Conservation (phyloP, 345 rosid species). For the Acer saccharum region DNA sequence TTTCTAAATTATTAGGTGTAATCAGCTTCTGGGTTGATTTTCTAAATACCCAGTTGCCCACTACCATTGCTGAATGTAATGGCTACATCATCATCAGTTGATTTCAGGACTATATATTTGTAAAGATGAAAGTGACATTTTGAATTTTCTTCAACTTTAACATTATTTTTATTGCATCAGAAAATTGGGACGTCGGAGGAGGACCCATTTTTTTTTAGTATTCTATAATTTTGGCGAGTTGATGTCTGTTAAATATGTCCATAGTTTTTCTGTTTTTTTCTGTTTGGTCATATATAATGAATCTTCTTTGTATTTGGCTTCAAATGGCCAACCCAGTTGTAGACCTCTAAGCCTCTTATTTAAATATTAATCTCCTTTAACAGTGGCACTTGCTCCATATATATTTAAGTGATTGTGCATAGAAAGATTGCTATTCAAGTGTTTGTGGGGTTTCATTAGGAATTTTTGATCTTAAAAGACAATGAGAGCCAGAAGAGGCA, state of each 20-base stretch:
- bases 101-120: conserved; percentile 19
- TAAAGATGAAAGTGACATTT: conserved; percentile 42
- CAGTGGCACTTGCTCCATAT: conserved; percentile 26
- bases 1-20: conserved; percentile 4
- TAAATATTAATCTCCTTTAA: conserved; percentile 39
- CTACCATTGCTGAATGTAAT: conserved; percentile 41
- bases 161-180: conserved; percentile 18
- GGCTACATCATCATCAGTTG: conserved; percentile 36
- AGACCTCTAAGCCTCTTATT: conserved; percentile 26
- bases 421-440: conserved; percentile 11
- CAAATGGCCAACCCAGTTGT: conserved; percentile 25
- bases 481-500: conserved; percentile 67
- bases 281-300: conserved; percentile 36
- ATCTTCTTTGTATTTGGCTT: conserved; percentile 49
- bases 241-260: conserved; percentile 48
- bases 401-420: conserved; percentile 16
- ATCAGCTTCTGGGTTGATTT: conserved; percentile 14
- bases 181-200: conserved; percentile 23
- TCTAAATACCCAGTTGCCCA: conserved; percentile 22
- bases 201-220: conserved; percentile 24
- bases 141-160: background rate
- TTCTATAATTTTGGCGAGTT: conserved; percentile 47
- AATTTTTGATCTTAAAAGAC: conserved; percentile 18
- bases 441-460: conserved; percentile 2
- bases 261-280: conserved; percentile 47